phyloP scores from a whole-genome alignment of 495 filamentous ascomycete species.

The Penicillium fimorum region DNA sequence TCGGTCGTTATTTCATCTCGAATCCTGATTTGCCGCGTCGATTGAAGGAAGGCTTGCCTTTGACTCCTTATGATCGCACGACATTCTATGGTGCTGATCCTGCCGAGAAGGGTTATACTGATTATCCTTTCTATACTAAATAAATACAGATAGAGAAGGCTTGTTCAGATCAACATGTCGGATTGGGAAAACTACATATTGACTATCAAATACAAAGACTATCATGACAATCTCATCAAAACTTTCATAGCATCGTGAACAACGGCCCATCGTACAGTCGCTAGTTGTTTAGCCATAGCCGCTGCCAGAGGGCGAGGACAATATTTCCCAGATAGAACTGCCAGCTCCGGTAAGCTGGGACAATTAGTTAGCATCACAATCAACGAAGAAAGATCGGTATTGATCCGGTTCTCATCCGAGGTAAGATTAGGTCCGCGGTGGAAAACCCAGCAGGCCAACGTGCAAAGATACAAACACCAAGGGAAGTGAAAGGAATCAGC shows the following conservation, averaged over 20 bases:
- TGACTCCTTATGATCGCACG: conserved; percentile 54
- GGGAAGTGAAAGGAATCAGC: conserved; percentile 55
- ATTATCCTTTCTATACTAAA: conserved; percentile 56
- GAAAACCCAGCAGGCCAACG: conserved; percentile 53
- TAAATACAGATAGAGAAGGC: conserved; percentile 34
- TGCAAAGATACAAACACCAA: conserved; percentile 57
- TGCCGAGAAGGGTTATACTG: conserved; percentile 58
- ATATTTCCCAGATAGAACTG: conserved; percentile 30
- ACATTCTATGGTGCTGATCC: conserved; percentile 56
- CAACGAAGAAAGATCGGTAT: conserved; percentile 32
- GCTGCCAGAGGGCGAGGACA: conserved; percentile 37
- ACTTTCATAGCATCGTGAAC: conserved; percentile 58
- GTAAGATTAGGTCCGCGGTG: conserved; percentile 31
- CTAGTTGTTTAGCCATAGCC: conserved; percentile 51
- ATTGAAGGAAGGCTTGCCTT: conserved; percentile 52
- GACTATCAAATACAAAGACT: not conserved
- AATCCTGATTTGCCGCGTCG: conserved; percentile 66
- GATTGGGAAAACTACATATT: conserved; percentile 1
- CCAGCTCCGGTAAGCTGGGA: conserved; percentile 26
- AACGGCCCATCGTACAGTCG: conserved; percentile 55
- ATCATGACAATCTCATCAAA: conserved; percentile 30
- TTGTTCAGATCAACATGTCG: conserved; percentile 6
- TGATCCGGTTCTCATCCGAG: conserved; percentile 6
- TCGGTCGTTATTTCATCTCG: conserved; percentile 63
- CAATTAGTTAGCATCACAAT: conserved; percentile 41